phyloP scores from a whole-genome alignment of 2,329 filamentous ascomycete genomes.

The Colletotrichum caudatum region DNA sequence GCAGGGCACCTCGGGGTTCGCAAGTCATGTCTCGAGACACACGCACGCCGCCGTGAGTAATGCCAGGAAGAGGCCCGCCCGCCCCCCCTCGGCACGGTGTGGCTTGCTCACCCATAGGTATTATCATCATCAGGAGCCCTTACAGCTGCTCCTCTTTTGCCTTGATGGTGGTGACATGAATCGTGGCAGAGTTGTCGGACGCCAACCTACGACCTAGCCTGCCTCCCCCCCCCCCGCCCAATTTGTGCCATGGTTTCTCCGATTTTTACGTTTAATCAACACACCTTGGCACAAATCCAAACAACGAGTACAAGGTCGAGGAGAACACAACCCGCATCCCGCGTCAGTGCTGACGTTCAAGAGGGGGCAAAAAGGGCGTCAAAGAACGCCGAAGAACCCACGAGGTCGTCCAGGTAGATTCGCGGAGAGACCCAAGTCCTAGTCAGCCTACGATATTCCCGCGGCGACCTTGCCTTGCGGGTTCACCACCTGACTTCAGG shows the following conservation, averaged over 20 bases:
- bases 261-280: constrained; percentile 6
- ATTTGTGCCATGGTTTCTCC: constrained; percentile 1
- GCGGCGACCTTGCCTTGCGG: neutral
- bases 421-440: neutral
- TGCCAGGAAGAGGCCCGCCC: constrained; percentile 23
- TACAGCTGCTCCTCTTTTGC: neutral
- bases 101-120: constrained; percentile 14
- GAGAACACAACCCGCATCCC: neutral
- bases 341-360: neutral
- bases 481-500: neutral
- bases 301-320: constrained; percentile 2
- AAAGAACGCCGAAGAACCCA: neutral
- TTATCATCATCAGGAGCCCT: constrained; percentile 19
- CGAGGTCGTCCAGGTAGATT: neutral
- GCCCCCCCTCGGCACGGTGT: constrained; percentile 15
- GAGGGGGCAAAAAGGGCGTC: neutral
- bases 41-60: constrained; percentile 19
- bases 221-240: too few relatives aligned
- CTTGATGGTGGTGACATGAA: constrained; percentile 17
- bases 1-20: constrained; percentile 12
- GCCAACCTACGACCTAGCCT: neutral
- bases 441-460: neutral
- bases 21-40: constrained; percentile 32
- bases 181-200: constrained; percentile 18
- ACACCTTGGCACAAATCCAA: neutral